Evolutionary conservation across 106 monocot genomes (phyloP).

Genomic region (Allium cepa): DNA sequence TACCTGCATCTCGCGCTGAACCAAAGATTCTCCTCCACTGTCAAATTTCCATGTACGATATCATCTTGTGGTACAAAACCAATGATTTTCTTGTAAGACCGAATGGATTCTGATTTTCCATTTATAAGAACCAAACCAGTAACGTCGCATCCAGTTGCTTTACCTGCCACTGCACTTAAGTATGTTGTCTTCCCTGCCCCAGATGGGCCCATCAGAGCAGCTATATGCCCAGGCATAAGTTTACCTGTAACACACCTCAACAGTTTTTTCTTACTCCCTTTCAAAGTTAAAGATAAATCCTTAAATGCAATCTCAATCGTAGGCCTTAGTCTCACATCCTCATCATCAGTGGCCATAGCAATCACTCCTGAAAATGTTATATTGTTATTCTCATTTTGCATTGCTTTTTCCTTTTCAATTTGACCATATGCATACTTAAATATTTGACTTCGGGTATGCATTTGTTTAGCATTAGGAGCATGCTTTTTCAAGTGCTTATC

Average conservation of each 20-base stretch:
- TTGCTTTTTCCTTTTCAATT: conserved; percentile 84
- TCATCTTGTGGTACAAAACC: conserved; percentile 99
- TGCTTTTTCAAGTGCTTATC: conserved; percentile 59
- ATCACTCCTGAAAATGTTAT: conserved; percentile 79
- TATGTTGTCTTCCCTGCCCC: conserved; percentile 97
- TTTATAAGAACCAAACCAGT: conserved; percentile 81
- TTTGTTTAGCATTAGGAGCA: conserved; percentile 52
- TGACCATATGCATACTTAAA: conserved; percentile 97
- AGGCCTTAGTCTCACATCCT: conserved; percentile 44
- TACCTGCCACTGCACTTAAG: conserved; percentile 86
- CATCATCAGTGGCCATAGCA: conserved; percentile 58
- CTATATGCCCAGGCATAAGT: conserved; percentile 70
- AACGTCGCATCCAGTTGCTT: conserved; percentile 70
- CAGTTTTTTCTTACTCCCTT: conserved; percentile 69
- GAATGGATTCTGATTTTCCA: conserved; percentile 67
- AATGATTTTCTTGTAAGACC: conserved; percentile 90
- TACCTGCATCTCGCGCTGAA: conserved; percentile 99
- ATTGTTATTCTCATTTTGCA: conserved; percentile 57
- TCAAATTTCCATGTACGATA: conserved; percentile 95
- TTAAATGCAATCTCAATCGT: conserved; percentile 84
- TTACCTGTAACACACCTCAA: conserved; percentile 82
- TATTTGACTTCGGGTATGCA: conserved; percentile 77
- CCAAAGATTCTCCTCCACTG: conserved; percentile 98
- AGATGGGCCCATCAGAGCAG: conserved; percentile 97
- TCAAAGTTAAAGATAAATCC: conserved; percentile 67